These are phyloP conservation scores for Wickerhamiella spandovensis DNA, from an alignment of 805 yeast species.

Conservation along the genomic window DNA sequence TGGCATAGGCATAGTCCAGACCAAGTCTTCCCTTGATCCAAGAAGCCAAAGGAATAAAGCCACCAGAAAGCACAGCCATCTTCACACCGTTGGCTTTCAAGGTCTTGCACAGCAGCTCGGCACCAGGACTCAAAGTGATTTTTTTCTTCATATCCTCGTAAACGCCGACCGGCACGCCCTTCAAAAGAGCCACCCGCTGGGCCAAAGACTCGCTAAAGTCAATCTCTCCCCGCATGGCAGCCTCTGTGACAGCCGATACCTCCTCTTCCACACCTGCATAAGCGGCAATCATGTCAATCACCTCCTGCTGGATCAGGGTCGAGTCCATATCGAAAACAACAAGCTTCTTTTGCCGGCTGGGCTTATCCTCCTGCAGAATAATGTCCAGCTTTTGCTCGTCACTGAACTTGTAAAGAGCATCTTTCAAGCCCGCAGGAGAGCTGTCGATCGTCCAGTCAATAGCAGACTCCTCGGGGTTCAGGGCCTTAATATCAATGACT, in stretches of 20 bases:
- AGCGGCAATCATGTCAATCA: constrained; percentile 88
- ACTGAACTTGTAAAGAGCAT: background rate
- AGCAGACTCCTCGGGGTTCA: background rate
- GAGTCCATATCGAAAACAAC: constrained; percentile 97
- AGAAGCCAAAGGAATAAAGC: constrained; percentile 78
- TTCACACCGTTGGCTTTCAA: constrained; percentile 50
- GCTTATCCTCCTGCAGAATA: background rate
- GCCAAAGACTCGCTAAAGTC: constrained; percentile 75
- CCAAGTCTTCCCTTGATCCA: constrained; percentile 53
- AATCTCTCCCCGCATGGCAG: constrained; percentile 94
- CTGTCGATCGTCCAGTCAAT: background rate
- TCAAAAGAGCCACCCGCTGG: constrained; percentile 63
- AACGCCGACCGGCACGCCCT: constrained; percentile 61
- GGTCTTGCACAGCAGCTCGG: constrained; percentile 49
- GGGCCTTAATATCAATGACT: background rate
- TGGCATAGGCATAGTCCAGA: constrained; percentile 84
- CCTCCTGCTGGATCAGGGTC: constrained; percentile 89
- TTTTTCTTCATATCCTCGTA: constrained; percentile 69
- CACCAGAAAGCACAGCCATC: constrained; percentile 87
- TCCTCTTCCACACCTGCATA: constrained; percentile 80
- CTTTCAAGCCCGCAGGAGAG: background rate
- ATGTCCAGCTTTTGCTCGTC: background rate
- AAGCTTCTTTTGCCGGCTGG: constrained; percentile 33
- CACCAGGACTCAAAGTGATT: constrained; percentile 75
- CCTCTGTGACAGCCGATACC: constrained; percentile 78